A percentile compares a stretch with the other conserved stretches of the same genome.
phyloP scores from a whole-genome alignment of 1,284 basidiomycete species.

The Sanghuangporus weigelae region DNA sequence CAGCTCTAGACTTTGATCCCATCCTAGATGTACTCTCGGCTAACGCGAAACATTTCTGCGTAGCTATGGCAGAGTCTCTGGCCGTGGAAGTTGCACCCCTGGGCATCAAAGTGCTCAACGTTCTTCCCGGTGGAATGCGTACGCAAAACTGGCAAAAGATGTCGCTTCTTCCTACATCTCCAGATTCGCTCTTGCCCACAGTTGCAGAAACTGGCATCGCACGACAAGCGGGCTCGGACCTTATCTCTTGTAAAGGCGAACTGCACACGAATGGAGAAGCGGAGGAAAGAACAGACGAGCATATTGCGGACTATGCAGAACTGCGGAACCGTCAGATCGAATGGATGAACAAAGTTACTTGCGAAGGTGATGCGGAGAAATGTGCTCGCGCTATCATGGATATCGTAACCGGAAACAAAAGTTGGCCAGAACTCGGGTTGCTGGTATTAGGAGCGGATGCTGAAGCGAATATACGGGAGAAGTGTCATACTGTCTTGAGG shows the following conservation, averaged over 20 bases:
- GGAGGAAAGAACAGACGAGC: background rate
- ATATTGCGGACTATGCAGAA: conserved; percentile 12
- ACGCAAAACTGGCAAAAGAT: conserved; percentile 19
- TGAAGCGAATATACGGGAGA: conserved; percentile 16
- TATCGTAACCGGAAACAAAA: background rate
- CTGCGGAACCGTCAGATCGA: conserved; percentile 4
- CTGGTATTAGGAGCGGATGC: conserved; percentile 19
- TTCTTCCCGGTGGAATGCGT: conserved; percentile 19
- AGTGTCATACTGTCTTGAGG: conserved; percentile 12
- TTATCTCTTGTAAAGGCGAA: background rate
- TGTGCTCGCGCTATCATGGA: conserved; percentile 13
- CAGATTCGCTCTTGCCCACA: conserved; percentile 5
- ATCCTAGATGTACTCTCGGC: background rate
- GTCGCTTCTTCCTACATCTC: conserved; percentile 12
- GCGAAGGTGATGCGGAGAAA: conserved; percentile 13
- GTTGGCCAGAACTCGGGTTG: conserved; percentile 15
- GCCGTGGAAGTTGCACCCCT: conserved; percentile 19
- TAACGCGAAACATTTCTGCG: background rate
- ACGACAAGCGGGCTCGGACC: background rate
- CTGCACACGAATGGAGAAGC: background rate
- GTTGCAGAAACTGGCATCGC: background rate
- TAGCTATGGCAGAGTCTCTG: conserved; percentile 20
- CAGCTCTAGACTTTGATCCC: background rate
- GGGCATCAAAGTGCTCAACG: conserved; percentile 18
- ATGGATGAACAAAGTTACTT: conserved; percentile 8